Evolutionary conservation across 768 basidiomycete genomes (phyloP), one percentile per base, ranked within the genome.

Genomic region (Macrocybe gigantea): DNA sequence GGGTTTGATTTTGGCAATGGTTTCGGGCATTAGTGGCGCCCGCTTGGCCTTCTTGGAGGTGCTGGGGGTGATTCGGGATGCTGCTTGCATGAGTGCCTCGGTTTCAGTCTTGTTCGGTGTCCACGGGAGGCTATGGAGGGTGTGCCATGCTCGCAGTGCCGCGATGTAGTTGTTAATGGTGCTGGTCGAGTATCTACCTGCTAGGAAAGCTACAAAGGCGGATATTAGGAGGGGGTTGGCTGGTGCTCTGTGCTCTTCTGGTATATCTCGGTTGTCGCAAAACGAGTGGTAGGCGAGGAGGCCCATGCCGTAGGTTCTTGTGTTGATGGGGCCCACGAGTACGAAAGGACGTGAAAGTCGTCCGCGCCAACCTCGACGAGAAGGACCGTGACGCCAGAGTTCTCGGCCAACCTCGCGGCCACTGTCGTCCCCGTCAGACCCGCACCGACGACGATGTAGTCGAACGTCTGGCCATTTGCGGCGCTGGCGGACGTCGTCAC

Each of bases 291-390:
- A 77, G 0, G 56, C 50, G 0, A 72, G 56, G 0, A 77, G 56
- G 0, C 73, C 68, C 0, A 66, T 44, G 0, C 66, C 67, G 44
- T 77, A 74, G 0, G 61, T 22, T 22, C 22, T 22, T 22, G 22
- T 22, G 22, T 22, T 22, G 22, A 22, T 22, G 22, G 22, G 22
- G 22, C 22, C 22, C 22, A 22, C 4, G 22, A 22, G 22, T 22
- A 22, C 22, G 22, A 22, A 22, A 22, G 22, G 22, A 22, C 22
- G 22, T 22, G 22, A 22, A 22, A 22, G 51, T 76, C 60, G 52
- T 78, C 77, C 6, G 59, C 65, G 1, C 79, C 79, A 2, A 72
- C 78, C 57, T 81, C 79, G 39, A 81, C 65, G 48, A 79, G 58
- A 4, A 79, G 65, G 0, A 81, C 69, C 7, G 69, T 67, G 37